A percentile compares a stretch with the other conserved stretches of the same genome.
phyloP scores from a whole-genome alignment of 2,329 filamentous ascomycete genomes.

The Stagonosporopsis cucurbitacearum region DNA sequence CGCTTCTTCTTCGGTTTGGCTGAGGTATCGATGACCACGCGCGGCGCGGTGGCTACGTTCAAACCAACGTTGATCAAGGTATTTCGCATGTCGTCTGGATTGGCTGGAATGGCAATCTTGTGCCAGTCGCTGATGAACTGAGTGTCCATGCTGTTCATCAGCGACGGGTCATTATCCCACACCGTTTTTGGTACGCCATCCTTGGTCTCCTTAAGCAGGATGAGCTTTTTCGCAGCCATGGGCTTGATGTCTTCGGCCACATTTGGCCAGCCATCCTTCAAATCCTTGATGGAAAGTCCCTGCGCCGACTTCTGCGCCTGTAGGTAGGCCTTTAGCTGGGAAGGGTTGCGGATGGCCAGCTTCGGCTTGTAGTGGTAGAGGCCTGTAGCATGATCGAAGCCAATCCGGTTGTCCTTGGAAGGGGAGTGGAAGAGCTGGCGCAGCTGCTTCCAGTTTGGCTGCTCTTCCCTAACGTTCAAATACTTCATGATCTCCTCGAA shows the following conservation, averaged over 20 bases:
- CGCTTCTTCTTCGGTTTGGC: constrained; percentile 75
- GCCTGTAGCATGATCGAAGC: constrained; percentile 64
- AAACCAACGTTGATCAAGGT: constrained; percentile 79
- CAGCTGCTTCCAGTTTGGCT: constrained; percentile 64
- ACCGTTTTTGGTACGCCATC: constrained; percentile 85
- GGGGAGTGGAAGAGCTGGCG: constrained; percentile 67
- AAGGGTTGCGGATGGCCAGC: constrained; percentile 79
- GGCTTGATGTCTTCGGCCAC: constrained; percentile 79
- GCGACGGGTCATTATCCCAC: constrained; percentile 80
- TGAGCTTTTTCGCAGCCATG: constrained; percentile 77
- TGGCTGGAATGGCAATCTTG: constrained; percentile 74
- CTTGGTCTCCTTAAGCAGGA: constrained; percentile 89
- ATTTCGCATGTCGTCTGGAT: constrained; percentile 75
- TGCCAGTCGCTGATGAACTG: constrained; percentile 88
- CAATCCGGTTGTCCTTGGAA: constrained; percentile 67
- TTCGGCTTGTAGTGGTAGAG: constrained; percentile 84
- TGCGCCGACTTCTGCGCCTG: constrained; percentile 81
- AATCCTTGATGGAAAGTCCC: constrained; percentile 82
- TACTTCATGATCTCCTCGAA: constrained; percentile 82
- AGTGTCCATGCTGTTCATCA: constrained; percentile 76
- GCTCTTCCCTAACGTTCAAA: constrained; percentile 71
- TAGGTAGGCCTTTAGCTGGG: constrained; percentile 79
- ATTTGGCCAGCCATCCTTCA: constrained; percentile 94
- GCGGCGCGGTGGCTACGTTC: constrained; percentile 84
- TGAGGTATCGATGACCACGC: constrained; percentile 62